These are phyloP conservation scores for Hsuehochloa calcarea DNA, from an alignment of 176 grass and related monocot species.

Conservation along the genomic window DNA sequence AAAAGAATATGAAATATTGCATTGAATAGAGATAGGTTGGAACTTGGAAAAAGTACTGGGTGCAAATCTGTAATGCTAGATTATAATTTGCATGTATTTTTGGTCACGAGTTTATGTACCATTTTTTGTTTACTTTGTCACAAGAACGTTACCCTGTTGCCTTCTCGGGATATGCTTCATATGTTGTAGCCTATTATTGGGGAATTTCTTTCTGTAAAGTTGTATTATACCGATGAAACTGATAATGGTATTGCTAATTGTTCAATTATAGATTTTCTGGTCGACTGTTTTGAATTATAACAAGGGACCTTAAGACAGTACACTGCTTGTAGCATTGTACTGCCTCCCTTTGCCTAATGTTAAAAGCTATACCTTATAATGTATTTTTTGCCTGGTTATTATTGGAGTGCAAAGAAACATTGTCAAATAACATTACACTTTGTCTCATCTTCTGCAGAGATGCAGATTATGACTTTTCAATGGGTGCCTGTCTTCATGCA, in stretches of 20 bases:
- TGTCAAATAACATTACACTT: not conserved
- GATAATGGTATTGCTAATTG: not conserved
- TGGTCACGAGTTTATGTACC: not conserved
- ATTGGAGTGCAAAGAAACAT: not conserved
- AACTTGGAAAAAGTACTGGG: conserved; percentile 8
- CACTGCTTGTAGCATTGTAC: not conserved
- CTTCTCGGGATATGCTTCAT: not conserved
- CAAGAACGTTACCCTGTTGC: not conserved
- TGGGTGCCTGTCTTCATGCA: conserved; percentile 76
- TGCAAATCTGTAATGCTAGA: not conserved
- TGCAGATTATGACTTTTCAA: conserved; percentile 65
- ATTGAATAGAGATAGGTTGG: not conserved
- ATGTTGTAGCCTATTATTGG: not conserved
- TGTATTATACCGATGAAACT: not conserved
- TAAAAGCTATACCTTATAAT: conserved; percentile 13
- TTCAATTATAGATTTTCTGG: not conserved
- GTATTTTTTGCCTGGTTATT: conserved; percentile 19
- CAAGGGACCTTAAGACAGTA: not conserved
- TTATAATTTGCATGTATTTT: conserved; percentile 3
- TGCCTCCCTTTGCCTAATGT: not conserved
- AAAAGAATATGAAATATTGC: not conserved
- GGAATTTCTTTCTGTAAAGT: conserved; percentile 2
- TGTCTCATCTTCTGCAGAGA: conserved; percentile 57
- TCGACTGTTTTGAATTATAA: not conserved
- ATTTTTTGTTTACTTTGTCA: conserved; percentile 5